Evolutionary conservation across 495 filamentous ascomycete species (phyloP).

Genomic region (Talaromyces stipitatus): DNA sequence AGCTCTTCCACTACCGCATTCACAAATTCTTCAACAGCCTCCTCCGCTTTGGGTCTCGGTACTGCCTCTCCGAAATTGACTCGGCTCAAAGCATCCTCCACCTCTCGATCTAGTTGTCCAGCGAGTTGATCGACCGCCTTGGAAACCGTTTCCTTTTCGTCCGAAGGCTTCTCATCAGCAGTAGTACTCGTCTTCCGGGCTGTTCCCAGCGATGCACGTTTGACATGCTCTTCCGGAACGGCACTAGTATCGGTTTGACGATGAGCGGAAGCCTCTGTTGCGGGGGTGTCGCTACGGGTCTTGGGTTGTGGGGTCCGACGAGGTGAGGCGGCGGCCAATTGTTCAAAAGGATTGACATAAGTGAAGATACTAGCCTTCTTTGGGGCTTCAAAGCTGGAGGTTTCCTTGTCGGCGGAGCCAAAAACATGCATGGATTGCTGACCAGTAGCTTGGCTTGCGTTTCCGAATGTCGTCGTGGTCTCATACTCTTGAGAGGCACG

Average conservation of each 20-base stretch:
- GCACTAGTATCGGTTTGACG: slow-evolving; percentile 10
- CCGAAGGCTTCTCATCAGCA: slow-evolving; percentile 7
- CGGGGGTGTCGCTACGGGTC: slow-evolving; percentile 29
- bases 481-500: not conserved
- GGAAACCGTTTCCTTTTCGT: slow-evolving; percentile 57
- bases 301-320: slow-evolving; percentile 38
- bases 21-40: slow-evolving; percentile 24
- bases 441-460: slow-evolving; percentile 6
- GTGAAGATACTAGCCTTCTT: slow-evolving; percentile 54
- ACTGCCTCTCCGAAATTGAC: slow-evolving; percentile 27
- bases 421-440: slow-evolving; percentile 30
- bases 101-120: slow-evolving; percentile 58
- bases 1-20: slow-evolving; percentile 27
- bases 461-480: slow-evolving; percentile 3
- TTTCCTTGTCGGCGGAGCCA: slow-evolving; percentile 20
- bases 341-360: slow-evolving; percentile 75
- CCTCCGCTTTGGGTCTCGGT: slow-evolving; percentile 17
- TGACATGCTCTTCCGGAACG: not conserved
- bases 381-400: slow-evolving; percentile 19
- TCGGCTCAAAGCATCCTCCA: slow-evolving; percentile 55
- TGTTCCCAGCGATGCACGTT: not conserved
- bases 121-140: slow-evolving; percentile 64
- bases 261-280: slow-evolving; percentile 20
- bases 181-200: not conserved
- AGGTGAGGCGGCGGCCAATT: slow-evolving; percentile 60